phyloP scores from a whole-genome alignment of 1,284 basidiomycete species.

The Cystobasidium pallidum region DNA sequence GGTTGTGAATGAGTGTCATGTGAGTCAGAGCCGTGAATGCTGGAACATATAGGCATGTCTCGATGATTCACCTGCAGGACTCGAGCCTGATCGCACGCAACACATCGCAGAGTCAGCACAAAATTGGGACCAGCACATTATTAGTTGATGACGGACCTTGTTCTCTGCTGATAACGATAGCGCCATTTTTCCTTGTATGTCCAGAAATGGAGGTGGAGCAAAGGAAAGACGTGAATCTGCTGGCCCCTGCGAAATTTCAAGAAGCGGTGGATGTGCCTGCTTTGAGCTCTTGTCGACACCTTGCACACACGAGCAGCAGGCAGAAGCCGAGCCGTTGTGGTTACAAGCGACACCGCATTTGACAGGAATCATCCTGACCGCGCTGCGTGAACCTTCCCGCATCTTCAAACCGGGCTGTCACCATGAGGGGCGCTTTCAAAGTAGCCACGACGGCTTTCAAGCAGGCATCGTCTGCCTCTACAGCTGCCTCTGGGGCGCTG shows the following conservation, averaged over 20 bases:
- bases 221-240: neutral
- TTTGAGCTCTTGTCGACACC: neutral
- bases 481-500: neutral
- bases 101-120: neutral
- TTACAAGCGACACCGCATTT: neutral
- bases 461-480: conserved; percentile 19
- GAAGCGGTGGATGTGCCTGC: neutral
- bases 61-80: conserved; percentile 24
- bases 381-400: neutral
- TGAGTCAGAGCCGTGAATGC: neutral
- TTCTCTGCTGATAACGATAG: conserved; percentile 48
- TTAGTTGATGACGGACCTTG: conserved; percentile 46
- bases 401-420: neutral
- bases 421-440: conserved; percentile 22
- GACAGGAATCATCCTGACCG: too few relatives aligned
- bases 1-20: conserved; percentile 25
- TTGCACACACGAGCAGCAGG: neutral
- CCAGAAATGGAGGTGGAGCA: neutral
- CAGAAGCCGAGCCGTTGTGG: neutral
- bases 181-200: conserved; percentile 24
- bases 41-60: neutral
- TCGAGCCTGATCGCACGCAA: conserved; percentile 24
- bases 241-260: conserved; percentile 10
- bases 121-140: neutral
- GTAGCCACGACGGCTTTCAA: conserved; percentile 23